Conservation (phyloP, 2,329 filamentous ascomycete genomes). For the Davidsoniella neocaledoniae region DNA sequence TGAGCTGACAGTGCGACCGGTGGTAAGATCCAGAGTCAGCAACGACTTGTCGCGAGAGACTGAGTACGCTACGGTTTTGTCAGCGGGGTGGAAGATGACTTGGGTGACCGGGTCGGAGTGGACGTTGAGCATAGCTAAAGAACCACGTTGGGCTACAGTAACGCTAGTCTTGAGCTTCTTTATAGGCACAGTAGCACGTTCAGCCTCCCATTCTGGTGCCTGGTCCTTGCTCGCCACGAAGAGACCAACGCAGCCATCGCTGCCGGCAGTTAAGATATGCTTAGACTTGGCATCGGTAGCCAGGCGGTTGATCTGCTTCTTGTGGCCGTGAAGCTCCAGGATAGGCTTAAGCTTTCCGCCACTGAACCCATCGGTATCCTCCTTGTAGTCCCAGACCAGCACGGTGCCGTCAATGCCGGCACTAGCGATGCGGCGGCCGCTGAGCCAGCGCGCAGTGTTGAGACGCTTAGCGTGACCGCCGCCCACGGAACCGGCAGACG, state of each 20-base stretch:
- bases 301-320: constrained; percentile 54
- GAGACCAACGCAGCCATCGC: constrained; percentile 69
- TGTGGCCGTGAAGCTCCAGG: constrained; percentile 74
- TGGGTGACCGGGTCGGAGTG: constrained; percentile 63
- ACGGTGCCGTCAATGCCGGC: constrained; percentile 73
- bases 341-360: constrained; percentile 57
- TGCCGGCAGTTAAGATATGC: constrained; percentile 69
- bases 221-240: constrained; percentile 72
- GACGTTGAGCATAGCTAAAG: constrained; percentile 54
- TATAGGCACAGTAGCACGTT: constrained; percentile 34
- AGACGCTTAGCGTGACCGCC: constrained; percentile 63
- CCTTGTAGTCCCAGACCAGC: constrained; percentile 75
- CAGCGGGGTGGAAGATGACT: constrained; percentile 68
- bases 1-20: constrained; percentile 59
- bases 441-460: constrained; percentile 72
- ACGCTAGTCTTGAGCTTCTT: constrained; percentile 28
- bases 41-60: constrained; percentile 82
- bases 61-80: constrained; percentile 80
- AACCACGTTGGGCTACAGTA: constrained; percentile 52
- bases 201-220: constrained; percentile 54
- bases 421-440: constrained; percentile 57
- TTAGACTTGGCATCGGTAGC: constrained; percentile 55
- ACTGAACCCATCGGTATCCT: constrained; percentile 42
- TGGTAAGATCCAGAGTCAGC: constrained; percentile 80
- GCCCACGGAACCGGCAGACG: constrained; percentile 46